phyloP scores from a whole-genome alignment of 2,329 filamentous ascomycete genomes.

The Didymella pinodella region DNA sequence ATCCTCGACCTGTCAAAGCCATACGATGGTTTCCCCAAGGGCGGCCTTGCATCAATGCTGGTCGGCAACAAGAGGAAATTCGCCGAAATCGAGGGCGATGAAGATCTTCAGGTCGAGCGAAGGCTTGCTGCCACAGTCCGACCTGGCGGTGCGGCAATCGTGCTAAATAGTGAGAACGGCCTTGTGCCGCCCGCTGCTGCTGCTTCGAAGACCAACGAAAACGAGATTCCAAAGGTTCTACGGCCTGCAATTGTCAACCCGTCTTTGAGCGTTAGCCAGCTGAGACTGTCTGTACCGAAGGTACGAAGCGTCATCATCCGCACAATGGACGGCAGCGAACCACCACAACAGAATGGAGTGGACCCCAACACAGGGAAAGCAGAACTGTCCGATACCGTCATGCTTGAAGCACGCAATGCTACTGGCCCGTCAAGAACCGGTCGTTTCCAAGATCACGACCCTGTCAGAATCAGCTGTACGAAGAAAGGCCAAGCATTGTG shows the following conservation, averaged over 20 bases:
- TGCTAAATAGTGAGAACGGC: slow-evolving; percentile 79
- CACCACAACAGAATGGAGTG: slow-evolving; percentile 56
- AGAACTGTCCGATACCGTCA: slow-evolving; percentile 69
- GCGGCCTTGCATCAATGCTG: slow-evolving; percentile 83
- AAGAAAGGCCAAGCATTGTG: slow-evolving; percentile 83
- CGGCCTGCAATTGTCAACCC: slow-evolving; percentile 88
- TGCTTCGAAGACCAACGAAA: slow-evolving; percentile 33
- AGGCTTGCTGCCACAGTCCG: slow-evolving; percentile 65
- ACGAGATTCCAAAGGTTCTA: slow-evolving; percentile 77
- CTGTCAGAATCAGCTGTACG: slow-evolving; percentile 81
- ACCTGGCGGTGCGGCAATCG: slow-evolving; percentile 75
- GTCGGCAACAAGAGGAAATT: slow-evolving; percentile 93
- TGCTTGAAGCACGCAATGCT: slow-evolving; percentile 90
- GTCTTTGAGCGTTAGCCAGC: slow-evolving; percentile 79
- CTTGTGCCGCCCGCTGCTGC: slow-evolving; percentile 76
- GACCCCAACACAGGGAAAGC: slow-evolving; percentile 53
- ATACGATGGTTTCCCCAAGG: slow-evolving; percentile 89
- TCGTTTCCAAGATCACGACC: slow-evolving; percentile 74
- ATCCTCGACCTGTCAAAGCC: slow-evolving; percentile 91
- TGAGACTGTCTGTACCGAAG: slow-evolving; percentile 86
- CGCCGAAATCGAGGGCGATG: slow-evolving; percentile 75
- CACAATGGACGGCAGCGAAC: slow-evolving; percentile 73
- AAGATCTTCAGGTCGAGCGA: slow-evolving; percentile 70
- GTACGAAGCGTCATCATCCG: slow-evolving; percentile 83
- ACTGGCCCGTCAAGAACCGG: slow-evolving; percentile 66